Conservation (phyloP, 129 eudicot species). For the Helichrysum umbraculigerum region DNA sequence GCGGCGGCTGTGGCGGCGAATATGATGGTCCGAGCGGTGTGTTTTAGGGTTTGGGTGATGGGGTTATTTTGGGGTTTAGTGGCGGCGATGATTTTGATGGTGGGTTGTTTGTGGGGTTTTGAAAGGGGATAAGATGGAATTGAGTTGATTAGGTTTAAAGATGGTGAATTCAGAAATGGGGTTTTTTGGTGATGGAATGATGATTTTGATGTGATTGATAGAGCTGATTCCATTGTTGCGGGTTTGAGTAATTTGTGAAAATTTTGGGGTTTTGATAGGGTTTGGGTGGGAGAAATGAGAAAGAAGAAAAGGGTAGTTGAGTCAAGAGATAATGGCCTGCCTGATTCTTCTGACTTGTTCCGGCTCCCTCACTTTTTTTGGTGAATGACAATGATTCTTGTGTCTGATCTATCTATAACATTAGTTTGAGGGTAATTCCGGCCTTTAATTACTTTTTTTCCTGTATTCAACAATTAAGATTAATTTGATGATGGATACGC, state of each 20-base stretch:
- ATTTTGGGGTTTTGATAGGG: slow-evolving; percentile 32
- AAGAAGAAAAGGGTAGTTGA: not conserved
- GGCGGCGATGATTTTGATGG: slow-evolving; percentile 23
- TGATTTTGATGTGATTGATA: slow-evolving; percentile 21
- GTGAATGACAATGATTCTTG: too few species aligned
- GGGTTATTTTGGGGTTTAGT: slow-evolving; percentile 24
- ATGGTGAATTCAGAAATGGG: slow-evolving; percentile 8
- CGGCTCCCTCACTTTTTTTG: too few species aligned
- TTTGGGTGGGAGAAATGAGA: slow-evolving; percentile 11
- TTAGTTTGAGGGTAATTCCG: too few species aligned
- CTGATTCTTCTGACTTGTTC: too few species aligned
- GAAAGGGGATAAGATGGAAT: slow-evolving; percentile 26
- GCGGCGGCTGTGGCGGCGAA: slow-evolving; percentile 45
- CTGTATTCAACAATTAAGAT: too few species aligned
- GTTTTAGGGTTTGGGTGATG: slow-evolving; percentile 42
- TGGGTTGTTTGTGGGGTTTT: slow-evolving; percentile 35
- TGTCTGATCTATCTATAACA: too few species aligned
- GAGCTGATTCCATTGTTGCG: slow-evolving; percentile 38
- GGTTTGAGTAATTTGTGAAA: not conserved
- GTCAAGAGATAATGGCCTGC: not conserved
- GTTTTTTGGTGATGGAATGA: slow-evolving; percentile 25
- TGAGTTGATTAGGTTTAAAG: slow-evolving; percentile 10
- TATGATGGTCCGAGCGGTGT: slow-evolving; percentile 49
- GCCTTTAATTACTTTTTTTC: too few species aligned
- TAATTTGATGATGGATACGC: too few species aligned